phyloP scores from a whole-genome alignment of 164 flowering plant species.

The Chloranthus sessilifolius region DNA sequence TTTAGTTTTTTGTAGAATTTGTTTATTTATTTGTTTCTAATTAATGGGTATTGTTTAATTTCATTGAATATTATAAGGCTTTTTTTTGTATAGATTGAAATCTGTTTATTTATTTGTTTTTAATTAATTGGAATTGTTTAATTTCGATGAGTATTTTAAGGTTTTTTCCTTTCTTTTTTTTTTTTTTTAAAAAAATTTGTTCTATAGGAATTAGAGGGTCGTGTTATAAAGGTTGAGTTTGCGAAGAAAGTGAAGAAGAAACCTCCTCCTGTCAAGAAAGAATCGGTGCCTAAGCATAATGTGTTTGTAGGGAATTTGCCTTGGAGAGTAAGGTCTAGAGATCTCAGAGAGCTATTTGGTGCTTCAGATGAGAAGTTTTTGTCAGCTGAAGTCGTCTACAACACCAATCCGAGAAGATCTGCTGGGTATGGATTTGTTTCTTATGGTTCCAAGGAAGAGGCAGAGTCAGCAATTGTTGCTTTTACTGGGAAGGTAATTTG shows the following conservation, averaged over 20 bases:
- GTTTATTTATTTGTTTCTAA: too few species aligned
- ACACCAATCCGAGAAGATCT: slow-evolving; percentile 52
- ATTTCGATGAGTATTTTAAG: too few species aligned
- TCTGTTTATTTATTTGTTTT: too few species aligned
- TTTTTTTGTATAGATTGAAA: too few species aligned
- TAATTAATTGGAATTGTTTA: too few species aligned
- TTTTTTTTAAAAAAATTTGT: background rate
- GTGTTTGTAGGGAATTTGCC: slow-evolving; percentile 73
- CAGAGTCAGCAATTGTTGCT: slow-evolving; percentile 55
- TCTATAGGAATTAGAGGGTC: slow-evolving; percentile 61
- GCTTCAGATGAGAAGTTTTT: slow-evolving; percentile 33
- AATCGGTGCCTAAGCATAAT: slow-evolving; percentile 33
- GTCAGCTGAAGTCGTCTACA: slow-evolving; percentile 57
- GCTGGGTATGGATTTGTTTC: slow-evolving; percentile 86
- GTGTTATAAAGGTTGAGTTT: slow-evolving; percentile 48
- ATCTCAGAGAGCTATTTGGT: slow-evolving; percentile 60
- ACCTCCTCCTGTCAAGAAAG: slow-evolving; percentile 22
- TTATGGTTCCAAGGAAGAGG: slow-evolving; percentile 51
- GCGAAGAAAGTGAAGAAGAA: slow-evolving; percentile 45
- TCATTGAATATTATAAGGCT: too few species aligned
- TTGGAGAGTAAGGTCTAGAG: slow-evolving; percentile 50
- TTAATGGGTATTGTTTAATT: background rate
- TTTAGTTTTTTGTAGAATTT: too few species aligned
- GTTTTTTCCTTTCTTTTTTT: slow-evolving; percentile 3
- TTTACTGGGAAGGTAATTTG: slow-evolving; percentile 69